phyloP scores from a whole-genome alignment of 495 filamentous ascomycete genomes.

The Aspergillus sparsus region DNA sequence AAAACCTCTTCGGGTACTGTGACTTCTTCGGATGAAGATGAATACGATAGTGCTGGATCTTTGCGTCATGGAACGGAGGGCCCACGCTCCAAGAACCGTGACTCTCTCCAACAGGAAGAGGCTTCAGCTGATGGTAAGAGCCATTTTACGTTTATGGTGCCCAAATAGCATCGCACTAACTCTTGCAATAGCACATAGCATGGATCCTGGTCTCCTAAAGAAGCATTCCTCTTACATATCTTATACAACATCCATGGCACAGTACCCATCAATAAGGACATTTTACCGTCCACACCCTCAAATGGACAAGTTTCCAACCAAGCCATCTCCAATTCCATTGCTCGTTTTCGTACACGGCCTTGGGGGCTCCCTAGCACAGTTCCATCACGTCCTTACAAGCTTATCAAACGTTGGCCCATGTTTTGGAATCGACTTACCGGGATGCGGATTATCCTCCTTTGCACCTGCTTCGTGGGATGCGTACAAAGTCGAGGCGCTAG shows the following conservation, averaged over 20 bases:
- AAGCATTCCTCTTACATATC: constrained; percentile 72
- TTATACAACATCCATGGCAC: constrained; percentile 67
- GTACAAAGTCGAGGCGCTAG: constrained; percentile 75
- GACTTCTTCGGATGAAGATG: constrained; percentile 49
- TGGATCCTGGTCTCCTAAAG: constrained; percentile 74
- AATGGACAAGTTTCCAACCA: constrained; percentile 69
- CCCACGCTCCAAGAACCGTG: constrained; percentile 19
- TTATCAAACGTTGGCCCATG: constrained; percentile 85
- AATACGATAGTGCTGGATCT: constrained; percentile 44
- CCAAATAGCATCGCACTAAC: constrained; percentile 7
- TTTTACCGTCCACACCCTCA: constrained; percentile 84
- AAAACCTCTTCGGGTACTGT: constrained; percentile 37
- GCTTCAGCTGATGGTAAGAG: constrained; percentile 37
- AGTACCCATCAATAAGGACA: constrained; percentile 76
- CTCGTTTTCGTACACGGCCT: constrained; percentile 91
- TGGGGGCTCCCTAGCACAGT: constrained; percentile 86
- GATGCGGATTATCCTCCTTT: constrained; percentile 79
- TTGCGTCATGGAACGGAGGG: constrained; percentile 34
- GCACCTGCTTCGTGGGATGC: constrained; percentile 70
- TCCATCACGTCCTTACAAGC: constrained; percentile 77
- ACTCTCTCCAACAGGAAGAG: constrained; percentile 29
- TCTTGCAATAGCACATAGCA: constrained; percentile 37
- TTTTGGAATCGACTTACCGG: constrained; percentile 86
- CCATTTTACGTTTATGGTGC: not conserved
- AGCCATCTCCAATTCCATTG: constrained; percentile 73